Conservation (phyloP, 345 rosid species). For the Diplotaxis tenuifolia region DNA sequence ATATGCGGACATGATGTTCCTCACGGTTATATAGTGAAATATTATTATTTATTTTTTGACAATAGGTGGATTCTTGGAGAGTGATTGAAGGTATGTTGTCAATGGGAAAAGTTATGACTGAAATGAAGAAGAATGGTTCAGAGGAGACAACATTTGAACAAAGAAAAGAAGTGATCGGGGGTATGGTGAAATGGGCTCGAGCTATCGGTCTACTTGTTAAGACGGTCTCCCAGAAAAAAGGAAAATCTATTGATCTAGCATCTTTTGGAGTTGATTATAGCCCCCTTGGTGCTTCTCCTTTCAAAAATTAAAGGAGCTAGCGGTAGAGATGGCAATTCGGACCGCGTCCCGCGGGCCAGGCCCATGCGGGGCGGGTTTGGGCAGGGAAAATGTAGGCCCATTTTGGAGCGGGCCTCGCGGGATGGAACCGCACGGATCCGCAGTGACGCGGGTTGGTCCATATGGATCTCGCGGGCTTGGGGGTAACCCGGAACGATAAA, state of each 20-base stretch:
- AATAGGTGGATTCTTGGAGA: slow-evolving; percentile 17
- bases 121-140: not conserved
- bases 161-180: slow-evolving; percentile 1
- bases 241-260: slow-evolving; percentile 18
- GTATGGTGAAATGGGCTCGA: slow-evolving; percentile 23
- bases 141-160: slow-evolving; percentile 24
- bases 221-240: slow-evolving; percentile 7
- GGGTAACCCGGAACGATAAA: no score
- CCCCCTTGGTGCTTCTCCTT: not conserved
- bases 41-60: not conserved
- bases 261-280: slow-evolving; percentile 24
- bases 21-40: not conserved
- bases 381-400: no score
- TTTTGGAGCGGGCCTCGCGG: no score
- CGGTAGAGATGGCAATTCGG: no score
- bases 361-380: no score
- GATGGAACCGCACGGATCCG: no score
- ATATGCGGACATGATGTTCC: not conserved
- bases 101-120: not conserved
- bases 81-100: slow-evolving; percentile 9
- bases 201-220: slow-evolving; percentile 15
- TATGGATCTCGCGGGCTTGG: no score
- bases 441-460: no score
- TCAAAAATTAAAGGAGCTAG: not conserved
- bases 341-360: no score